phyloP scores from a whole-genome alignment of 257 asterid genomes.

The Nyctanthes arbortristis region DNA sequence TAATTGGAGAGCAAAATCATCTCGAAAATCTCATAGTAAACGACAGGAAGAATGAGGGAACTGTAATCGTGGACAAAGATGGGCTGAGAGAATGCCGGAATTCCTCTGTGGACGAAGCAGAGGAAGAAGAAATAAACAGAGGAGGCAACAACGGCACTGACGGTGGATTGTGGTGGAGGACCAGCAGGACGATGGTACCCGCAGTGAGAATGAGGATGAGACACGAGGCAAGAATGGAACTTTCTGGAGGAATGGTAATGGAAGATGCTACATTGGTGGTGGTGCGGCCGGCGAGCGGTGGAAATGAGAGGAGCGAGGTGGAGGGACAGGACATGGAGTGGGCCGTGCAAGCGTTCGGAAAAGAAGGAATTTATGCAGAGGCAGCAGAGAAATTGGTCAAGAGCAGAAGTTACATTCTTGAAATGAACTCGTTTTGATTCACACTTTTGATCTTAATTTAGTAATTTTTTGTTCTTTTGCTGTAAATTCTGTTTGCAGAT shows the following conservation, averaged over 20 bases:
- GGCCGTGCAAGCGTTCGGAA: constrained; percentile 54
- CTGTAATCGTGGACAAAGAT: constrained; percentile 46
- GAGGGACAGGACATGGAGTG: constrained; percentile 51
- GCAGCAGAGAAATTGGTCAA: constrained; percentile 53
- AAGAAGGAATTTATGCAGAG: constrained; percentile 38
- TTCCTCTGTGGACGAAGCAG: constrained; percentile 21
- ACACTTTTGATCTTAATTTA: not conserved
- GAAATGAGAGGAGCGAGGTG: constrained; percentile 27
- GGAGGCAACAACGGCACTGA: not conserved
- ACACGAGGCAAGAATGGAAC: constrained; percentile 51
- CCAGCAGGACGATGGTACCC: constrained; percentile 57
- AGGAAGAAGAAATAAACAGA: constrained; percentile 27
- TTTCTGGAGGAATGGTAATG: constrained; percentile 43
- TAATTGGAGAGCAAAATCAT: constrained; percentile 44
- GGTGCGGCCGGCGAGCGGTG: constrained; percentile 41
- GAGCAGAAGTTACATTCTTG: constrained; percentile 58
- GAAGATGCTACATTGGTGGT: constrained; percentile 66
- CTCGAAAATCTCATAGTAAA: constrained; percentile 40
- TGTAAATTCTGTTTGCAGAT: not conserved
- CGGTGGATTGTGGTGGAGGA: constrained; percentile 56
- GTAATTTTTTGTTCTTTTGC: too few relatives aligned
- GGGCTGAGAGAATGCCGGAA: constrained; percentile 51
- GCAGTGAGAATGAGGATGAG: constrained; percentile 66
- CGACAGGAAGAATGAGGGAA: constrained; percentile 57
- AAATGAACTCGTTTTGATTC: constrained; percentile 60